Conservation (phyloP, 1,284 basidiomycete species). For the Phylloporus sp. region DNA sequence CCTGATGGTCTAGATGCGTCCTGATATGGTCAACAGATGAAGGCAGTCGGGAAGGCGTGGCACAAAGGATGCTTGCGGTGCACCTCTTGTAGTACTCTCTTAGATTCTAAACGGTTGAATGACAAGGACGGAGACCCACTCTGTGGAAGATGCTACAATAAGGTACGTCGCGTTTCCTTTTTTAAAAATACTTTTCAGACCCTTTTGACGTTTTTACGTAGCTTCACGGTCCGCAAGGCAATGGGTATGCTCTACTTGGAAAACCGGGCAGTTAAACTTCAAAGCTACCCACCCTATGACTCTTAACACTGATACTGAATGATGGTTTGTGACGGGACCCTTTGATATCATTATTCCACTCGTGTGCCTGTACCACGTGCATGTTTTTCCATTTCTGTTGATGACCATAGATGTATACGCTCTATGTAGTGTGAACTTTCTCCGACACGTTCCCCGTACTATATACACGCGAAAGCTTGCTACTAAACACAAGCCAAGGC, state of each 20-base stretch:
- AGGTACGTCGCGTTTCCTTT: slow-evolving; percentile 53
- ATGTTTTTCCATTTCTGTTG: slow-evolving; percentile 20
- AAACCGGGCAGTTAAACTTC: slow-evolving; percentile 50
- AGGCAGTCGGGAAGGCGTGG: slow-evolving; percentile 75
- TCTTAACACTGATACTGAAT: slow-evolving; percentile 8
- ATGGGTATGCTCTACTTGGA: slow-evolving; percentile 74
- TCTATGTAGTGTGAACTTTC: slow-evolving; percentile 20
- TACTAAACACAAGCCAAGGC: neutral
- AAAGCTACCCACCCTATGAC: neutral
- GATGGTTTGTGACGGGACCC: slow-evolving; percentile 13
- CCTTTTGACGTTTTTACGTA: slow-evolving; percentile 31
- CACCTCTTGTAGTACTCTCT: slow-evolving; percentile 61
- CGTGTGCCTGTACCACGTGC: slow-evolving; percentile 26
- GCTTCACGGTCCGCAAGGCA: slow-evolving; percentile 72
- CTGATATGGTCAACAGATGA: slow-evolving; percentile 49
- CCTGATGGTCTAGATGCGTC: neutral
- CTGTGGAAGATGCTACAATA: slow-evolving; percentile 73
- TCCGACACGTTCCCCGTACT: slow-evolving; percentile 2
- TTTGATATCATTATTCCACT: slow-evolving; percentile 31
- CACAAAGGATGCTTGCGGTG: slow-evolving; percentile 79
- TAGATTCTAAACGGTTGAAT: slow-evolving; percentile 70
- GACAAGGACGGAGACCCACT: slow-evolving; percentile 75
- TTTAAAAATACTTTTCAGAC: neutral
- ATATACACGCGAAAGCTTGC: slow-evolving; percentile 1
- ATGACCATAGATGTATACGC: slow-evolving; percentile 11